A percentile compares a stretch with the other conserved stretches of the same genome.
These are phyloP conservation scores for Didymellaceae sp. DNA, from an alignment of 2,329 filamentous ascomycete genomes.

Conservation along the genomic window DNA sequence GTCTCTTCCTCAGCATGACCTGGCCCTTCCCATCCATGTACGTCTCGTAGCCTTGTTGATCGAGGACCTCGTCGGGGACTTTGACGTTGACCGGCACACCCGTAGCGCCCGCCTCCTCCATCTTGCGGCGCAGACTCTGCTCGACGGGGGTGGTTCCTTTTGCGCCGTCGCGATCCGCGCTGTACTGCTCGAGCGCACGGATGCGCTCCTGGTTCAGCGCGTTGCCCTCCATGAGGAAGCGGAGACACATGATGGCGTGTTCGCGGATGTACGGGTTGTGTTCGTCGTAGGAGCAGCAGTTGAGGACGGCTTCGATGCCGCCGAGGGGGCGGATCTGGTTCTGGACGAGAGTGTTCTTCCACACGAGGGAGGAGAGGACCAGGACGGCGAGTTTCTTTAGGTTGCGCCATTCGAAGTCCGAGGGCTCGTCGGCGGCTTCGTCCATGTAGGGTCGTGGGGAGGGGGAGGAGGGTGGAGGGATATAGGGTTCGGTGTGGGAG, in stretches of 20 bases:
- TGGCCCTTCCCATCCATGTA: conserved; percentile 58
- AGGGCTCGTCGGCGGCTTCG: conserved; percentile 62
- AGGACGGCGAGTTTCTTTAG: conserved; percentile 93
- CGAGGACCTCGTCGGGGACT: conserved; percentile 57
- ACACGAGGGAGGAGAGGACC: conserved; percentile 86
- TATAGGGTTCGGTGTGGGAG: conserved; percentile 53
- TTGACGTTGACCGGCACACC: conserved; percentile 33
- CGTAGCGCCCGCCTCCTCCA: conserved; percentile 11
- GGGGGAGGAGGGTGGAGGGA: conserved; percentile 42
- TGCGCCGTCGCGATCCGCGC: conserved; percentile 25
- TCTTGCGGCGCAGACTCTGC: conserved; percentile 7
- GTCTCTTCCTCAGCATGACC: conserved; percentile 55
- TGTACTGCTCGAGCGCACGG: conserved; percentile 60
- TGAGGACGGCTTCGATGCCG: conserved; percentile 85
- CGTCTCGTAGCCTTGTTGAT: conserved; percentile 58
- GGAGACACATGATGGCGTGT: conserved; percentile 64
- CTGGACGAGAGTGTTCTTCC: conserved; percentile 85
- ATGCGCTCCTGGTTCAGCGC: conserved; percentile 76
- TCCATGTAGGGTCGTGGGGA: conserved; percentile 56
- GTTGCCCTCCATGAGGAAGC: conserved; percentile 71
- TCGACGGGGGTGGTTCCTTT: conserved; percentile 22
- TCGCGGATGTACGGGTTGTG: conserved; percentile 95
- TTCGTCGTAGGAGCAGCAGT: conserved; percentile 89
- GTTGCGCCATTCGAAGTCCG: conserved; percentile 75
- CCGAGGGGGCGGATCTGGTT: conserved; percentile 84